These are phyloP conservation scores for Solanum habrochaites DNA, from an alignment of 257 asterid species.

Conservation along the genomic window DNA sequence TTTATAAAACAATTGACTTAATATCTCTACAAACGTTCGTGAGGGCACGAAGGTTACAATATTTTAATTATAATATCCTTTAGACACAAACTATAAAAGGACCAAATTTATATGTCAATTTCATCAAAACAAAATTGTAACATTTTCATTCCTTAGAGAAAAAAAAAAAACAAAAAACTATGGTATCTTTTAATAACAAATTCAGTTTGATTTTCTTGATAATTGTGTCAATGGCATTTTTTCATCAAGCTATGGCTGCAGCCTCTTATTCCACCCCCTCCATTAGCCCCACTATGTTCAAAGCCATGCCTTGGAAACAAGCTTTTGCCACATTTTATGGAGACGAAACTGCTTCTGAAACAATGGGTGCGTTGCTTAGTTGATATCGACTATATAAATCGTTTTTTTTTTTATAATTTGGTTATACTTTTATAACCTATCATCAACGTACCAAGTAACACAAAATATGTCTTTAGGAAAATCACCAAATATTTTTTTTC, in stretches of 20 bases:
- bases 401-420: background rate
- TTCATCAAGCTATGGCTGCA: slow-evolving; percentile 9
- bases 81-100: slow-evolving; percentile 20
- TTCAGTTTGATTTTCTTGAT: slow-evolving; percentile 18
- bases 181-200: slow-evolving; percentile 27
- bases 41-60: slow-evolving; percentile 19
- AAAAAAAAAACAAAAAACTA: background rate
- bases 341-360: slow-evolving; percentile 50
- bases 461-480: no score
- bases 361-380: slow-evolving; percentile 25
- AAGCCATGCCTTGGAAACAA: slow-evolving; percentile 28
- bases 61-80: background rate
- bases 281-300: slow-evolving; percentile 9
- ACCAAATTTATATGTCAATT: slow-evolving; percentile 10
- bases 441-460: no score
- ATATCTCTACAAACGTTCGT: slow-evolving; percentile 6
- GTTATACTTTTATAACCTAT: background rate
- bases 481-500: background rate
- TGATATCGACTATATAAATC: background rate
- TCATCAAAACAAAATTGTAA: background rate
- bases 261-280: slow-evolving; percentile 9
- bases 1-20: slow-evolving; percentile 5
- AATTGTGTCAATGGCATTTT: slow-evolving; percentile 5
- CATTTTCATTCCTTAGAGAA: background rate
- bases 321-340: slow-evolving; percentile 72